These are phyloP conservation scores for Neohortaea acidophila DNA, from an alignment of 495 filamentous ascomycete species.

Conservation along the genomic window DNA sequence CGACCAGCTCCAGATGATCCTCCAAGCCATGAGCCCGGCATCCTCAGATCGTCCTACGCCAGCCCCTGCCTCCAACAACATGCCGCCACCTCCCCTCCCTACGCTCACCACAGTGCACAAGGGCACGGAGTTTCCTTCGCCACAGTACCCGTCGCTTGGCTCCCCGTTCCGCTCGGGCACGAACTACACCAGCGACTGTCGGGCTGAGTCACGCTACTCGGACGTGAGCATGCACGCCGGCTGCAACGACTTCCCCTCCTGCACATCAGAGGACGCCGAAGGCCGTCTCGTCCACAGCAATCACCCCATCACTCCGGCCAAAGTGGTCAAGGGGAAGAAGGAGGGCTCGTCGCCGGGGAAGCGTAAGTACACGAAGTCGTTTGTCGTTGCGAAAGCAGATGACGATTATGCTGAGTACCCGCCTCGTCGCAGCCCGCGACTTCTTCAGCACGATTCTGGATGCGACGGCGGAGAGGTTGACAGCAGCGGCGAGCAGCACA, in stretches of 20 bases:
- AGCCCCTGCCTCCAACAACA: not conserved
- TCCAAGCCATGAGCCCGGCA: slow-evolving; percentile 2
- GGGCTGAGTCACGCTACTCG: slow-evolving; percentile 10
- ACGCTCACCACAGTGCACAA: not conserved
- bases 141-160: not conserved
- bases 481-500: not conserved
- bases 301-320: not conserved
- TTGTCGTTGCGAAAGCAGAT: not conserved
- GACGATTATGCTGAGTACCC: not conserved
- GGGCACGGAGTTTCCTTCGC: too few species aligned
- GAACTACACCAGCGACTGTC: slow-evolving; percentile 1
- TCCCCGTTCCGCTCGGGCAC: not conserved
- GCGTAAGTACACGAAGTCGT: slow-evolving; percentile 2
- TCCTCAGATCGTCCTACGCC: slow-evolving; percentile 9
- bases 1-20: slow-evolving; percentile 12
- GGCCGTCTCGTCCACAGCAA: slow-evolving; percentile 9
- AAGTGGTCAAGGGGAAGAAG: slow-evolving; percentile 9
- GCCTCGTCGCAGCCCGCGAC: slow-evolving; percentile 8
- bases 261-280: slow-evolving; percentile 12
- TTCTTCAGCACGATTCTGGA: slow-evolving; percentile 14
- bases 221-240: slow-evolving; percentile 19
- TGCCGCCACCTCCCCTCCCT: not conserved
- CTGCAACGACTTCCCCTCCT: slow-evolving; percentile 14
- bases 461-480: not conserved
- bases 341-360: slow-evolving; percentile 13